These are phyloP conservation scores for Colletotrichum horii DNA, from an alignment of 2,329 filamentous ascomycete genomes.

Conservation along the genomic window DNA sequence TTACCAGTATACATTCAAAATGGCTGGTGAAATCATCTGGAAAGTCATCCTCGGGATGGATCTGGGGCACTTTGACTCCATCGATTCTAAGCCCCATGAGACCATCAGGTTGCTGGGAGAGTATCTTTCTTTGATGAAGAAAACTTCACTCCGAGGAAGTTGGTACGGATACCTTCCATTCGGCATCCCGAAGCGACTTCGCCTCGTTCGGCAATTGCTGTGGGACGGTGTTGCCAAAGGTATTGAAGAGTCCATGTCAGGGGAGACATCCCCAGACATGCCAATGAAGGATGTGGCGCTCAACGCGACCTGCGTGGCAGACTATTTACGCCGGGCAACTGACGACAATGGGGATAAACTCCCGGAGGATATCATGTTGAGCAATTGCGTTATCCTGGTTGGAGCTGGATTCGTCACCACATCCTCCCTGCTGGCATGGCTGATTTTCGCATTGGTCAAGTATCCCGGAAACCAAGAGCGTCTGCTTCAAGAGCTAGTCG, in stretches of 20 bases:
- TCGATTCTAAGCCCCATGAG: neutral
- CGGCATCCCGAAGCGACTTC: neutral
- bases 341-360: neutral
- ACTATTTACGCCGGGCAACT: neutral
- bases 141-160: neutral
- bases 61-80: neutral
- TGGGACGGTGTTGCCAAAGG: constrained; percentile 1
- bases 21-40: constrained; percentile 2
- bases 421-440: neutral
- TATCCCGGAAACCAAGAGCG: constrained; percentile 2
- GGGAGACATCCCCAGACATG: neutral
- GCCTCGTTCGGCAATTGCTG: neutral
- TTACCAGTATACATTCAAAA: constrained; percentile 1
- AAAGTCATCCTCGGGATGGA: neutral
- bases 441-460: neutral
- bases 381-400: constrained; percentile 4
- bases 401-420: constrained; percentile 5
- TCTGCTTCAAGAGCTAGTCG: neutral
- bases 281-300: constrained; percentile 6
- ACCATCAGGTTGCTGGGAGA: neutral
- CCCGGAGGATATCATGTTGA: neutral
- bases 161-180: constrained; percentile 9
- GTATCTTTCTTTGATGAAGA: constrained; percentile 14
- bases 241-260: neutral
- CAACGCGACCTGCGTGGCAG: neutral